A percentile compares a stretch with the other conserved stretches of the same genome.
Conservation (phyloP, 176 grass and related monocot species). For the Saccharum spontaneum region DNA sequence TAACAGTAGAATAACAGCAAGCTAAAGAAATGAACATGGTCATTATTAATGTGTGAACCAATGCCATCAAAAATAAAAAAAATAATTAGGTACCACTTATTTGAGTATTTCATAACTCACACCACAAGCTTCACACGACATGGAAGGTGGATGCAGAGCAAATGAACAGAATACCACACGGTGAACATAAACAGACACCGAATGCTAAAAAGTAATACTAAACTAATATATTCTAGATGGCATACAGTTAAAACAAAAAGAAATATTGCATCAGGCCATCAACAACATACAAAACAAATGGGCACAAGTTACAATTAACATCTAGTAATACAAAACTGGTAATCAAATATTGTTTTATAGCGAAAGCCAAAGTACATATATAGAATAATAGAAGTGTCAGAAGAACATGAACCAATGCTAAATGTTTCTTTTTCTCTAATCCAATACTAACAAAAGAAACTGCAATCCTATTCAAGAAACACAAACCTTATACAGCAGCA, state of each 20-base stretch:
- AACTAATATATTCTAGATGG: conserved; percentile 9
- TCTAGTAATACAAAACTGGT: neutral
- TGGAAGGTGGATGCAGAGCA: neutral
- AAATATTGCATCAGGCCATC: neutral
- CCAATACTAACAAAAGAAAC: neutral
- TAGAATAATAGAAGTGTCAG: neutral
- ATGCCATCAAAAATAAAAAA: neutral
- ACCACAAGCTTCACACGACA: conserved; percentile 11
- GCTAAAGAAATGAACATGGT: conserved; percentile 12
- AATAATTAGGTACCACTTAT: neutral
- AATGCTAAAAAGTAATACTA: neutral
- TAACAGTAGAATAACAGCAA: neutral
- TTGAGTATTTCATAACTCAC: neutral
- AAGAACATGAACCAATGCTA: neutral
- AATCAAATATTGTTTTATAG: conserved; percentile 20
- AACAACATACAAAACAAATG: conserved; percentile 26
- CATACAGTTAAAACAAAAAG: neutral
- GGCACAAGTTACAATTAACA: neutral
- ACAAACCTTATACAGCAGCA: conserved; percentile 95
- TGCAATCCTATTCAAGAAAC: conserved; percentile 10
- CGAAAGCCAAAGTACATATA: neutral
- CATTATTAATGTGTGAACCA: neutral
- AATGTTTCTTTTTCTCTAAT: neutral
- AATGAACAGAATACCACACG: neutral
- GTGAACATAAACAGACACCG: neutral